A percentile compares a stretch with the other conserved stretches of the same genome.
phyloP scores from a whole-genome alignment of 169 alveolate species.

The Toxoplasma gondii region DNA sequence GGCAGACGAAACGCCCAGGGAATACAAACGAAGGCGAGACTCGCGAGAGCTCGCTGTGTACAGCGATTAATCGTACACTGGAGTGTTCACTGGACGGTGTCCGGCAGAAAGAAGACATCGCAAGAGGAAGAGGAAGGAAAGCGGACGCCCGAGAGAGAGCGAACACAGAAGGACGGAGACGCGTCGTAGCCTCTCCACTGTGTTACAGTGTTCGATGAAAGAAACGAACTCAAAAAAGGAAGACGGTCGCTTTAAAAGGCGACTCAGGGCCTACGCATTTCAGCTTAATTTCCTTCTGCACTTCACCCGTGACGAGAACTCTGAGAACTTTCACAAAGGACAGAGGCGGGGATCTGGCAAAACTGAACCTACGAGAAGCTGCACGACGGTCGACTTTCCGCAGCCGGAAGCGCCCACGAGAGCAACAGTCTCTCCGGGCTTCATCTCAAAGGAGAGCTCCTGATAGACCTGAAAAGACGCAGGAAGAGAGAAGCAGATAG shows the following conservation, averaged over 20 bases:
- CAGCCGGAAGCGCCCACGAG: constrained; percentile 91
- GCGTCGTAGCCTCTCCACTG: too few relatives aligned
- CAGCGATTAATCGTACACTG: too few relatives aligned
- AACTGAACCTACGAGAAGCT: constrained; percentile 78
- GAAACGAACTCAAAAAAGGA: neutral
- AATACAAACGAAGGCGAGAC: too few relatives aligned
- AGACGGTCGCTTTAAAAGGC: neutral
- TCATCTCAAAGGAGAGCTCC: constrained; percentile 74
- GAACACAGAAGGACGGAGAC: neutral
- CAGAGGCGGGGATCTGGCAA: too few relatives aligned
- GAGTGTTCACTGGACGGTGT: too few relatives aligned
- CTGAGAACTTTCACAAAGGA: neutral
- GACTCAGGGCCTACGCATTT: neutral
- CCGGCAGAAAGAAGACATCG: too few relatives aligned
- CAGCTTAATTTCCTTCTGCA: neutral
- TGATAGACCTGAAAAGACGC: constrained; percentile 46
- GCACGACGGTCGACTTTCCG: constrained; percentile 89
- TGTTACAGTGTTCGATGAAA: too few relatives aligned
- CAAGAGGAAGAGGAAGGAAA: neutral
- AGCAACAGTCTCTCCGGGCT: constrained; percentile 81
- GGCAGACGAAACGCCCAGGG: too few relatives aligned
- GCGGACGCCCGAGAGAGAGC: neutral
- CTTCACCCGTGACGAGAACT: neutral
- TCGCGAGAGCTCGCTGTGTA: too few relatives aligned
- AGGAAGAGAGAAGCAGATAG: neutral